Evolutionary conservation across 495 filamentous ascomycete genomes (phyloP), one percentile per base, ranked within the genome.

Genomic region (Penicillium soppii): DNA sequence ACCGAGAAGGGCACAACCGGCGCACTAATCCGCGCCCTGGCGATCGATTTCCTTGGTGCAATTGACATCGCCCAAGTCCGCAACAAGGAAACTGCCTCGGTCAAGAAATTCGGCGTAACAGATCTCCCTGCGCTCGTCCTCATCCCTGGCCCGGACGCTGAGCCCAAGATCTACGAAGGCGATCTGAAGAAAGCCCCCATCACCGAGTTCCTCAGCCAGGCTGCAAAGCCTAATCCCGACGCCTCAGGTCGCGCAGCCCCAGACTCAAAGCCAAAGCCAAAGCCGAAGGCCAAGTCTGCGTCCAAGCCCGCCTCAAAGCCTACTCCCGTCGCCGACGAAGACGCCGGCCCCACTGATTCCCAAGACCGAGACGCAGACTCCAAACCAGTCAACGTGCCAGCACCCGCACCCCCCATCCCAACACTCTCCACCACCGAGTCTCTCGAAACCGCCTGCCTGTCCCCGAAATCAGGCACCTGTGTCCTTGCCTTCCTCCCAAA

Each of bases 1-100:
- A 96, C 88, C 2, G 90, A 96, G 51, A 97, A 97, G 70, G 92
- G 92, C 1, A 87, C 86, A 12, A 92, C 88, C 0, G 89, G 88
- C 65, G 78, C 91, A 8, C 72, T 96, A 12, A 77, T 95, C 47
- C 89, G 87, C 68, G 84, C 90, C 25, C 63, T 97, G 20, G 92
- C 95, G 1, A 88, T 96, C 51, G 95, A 97, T 54, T 97, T 92
- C 67, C 73, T 91, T n/a, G 92, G 85, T 23, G 81, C 80, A 36
- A 84, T 97, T 59, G 78, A 78, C 10, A 77, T 99, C 48, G 91
- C 87, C 19, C 92, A 97, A 69, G 83, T 95, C 33, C 81, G 91
- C 37, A 85, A 88, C 68, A 96, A 91, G 69, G 89, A 97, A 69
- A 70, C 77, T 23, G 79, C 78, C 46, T 78, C 88, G 0, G 80